Base-by-base conservation (phyloP, 2,329 filamentous ascomycete genomes). In the Graphilbum sp. region DNA sequence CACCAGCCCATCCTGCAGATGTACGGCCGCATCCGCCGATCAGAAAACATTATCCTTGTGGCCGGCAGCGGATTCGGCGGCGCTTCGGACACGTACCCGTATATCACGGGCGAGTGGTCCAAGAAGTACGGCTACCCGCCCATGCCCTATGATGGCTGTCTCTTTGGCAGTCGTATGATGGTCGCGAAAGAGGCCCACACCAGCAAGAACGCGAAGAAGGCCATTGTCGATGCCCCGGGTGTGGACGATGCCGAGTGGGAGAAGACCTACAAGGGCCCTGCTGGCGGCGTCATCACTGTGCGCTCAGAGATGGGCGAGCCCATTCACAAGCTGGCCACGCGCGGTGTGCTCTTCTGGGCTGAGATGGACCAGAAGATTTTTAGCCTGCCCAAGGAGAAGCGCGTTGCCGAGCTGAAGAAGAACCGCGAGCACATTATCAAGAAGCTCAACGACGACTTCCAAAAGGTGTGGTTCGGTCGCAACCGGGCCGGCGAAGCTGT, bases 281-380 rank as follows among this genome's bases (percentile, higher is more conserved):
- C 87, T 41, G 90, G 90, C 51, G 90, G 90, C 55, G 76, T 98
- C 45, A 88, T 98, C 51, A 98, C 90, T 21, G 90, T 98, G 35
- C 76, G 86, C 46, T 98, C 90, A 1, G 90, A 98, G 62, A 98
- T 98, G 92, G 92, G 90, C 34, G 90, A 98, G 67, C 92, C 90
- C 6, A 98, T 98, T 45, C 90, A 98, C 67, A 98, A 98, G 66
- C 74, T 98, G 42, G 92, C 90, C 15, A 98, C 90, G 35, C 81
- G 92, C 42, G 90, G 90, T 71, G 87, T 98, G 35, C 67, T 75
- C 39, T 94, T 98, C 67, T 98, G 90, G 90, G 79, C 86, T 36
- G 92, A 98, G 63, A 94, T 98, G 86, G 90, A 98, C 54, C 75
- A 92, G 59, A 95, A 93, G 63, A 96, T 98, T 52, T 98, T 98